Conservation (phyloP, 176 grass and related monocot genomes). For the Phragmites australis region DNA sequence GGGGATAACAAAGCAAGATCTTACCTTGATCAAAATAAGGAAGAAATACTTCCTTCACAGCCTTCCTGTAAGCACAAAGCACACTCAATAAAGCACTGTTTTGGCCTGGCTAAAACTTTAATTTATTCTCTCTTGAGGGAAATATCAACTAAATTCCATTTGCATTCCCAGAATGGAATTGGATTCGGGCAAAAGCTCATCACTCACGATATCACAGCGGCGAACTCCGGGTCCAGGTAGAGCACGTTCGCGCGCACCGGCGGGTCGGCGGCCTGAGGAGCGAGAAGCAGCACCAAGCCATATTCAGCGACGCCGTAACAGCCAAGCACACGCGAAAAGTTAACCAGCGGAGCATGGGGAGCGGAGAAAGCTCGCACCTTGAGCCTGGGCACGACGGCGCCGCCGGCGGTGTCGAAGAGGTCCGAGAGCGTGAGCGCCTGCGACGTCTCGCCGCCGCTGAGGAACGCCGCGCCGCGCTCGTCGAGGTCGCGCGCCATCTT, state of each 20-base stretch:
- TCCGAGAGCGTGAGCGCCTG: constrained; percentile 83
- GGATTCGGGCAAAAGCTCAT: background rate
- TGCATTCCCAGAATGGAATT: background rate
- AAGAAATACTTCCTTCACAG: constrained; percentile 72
- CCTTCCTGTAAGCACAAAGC: constrained; percentile 54
- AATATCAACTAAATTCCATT: background rate
- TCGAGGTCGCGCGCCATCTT: constrained; percentile 81
- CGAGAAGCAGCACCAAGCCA: constrained; percentile 10
- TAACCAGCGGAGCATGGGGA: background rate
- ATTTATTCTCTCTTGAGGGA: background rate
- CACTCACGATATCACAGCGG: constrained; percentile 69
- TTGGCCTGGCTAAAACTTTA: background rate
- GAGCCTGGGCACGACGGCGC: constrained; percentile 64
- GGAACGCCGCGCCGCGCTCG: constrained; percentile 54
- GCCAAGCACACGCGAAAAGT: background rate
- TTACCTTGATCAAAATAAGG: constrained; percentile 82
- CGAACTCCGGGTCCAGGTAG: constrained; percentile 54
- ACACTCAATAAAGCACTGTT: constrained; percentile 1
- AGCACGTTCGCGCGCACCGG: constrained; percentile 92
- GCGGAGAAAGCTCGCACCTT: constrained; percentile 46
- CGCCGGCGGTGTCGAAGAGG: constrained; percentile 67
- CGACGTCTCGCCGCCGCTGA: constrained; percentile 81
- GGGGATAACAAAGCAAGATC: background rate
- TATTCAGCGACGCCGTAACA: background rate
- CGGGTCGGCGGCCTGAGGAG: constrained; percentile 61